These are phyloP conservation scores for Eucalyptus cloeziana DNA, from an alignment of 345 rosid species.

Conservation along the genomic window DNA sequence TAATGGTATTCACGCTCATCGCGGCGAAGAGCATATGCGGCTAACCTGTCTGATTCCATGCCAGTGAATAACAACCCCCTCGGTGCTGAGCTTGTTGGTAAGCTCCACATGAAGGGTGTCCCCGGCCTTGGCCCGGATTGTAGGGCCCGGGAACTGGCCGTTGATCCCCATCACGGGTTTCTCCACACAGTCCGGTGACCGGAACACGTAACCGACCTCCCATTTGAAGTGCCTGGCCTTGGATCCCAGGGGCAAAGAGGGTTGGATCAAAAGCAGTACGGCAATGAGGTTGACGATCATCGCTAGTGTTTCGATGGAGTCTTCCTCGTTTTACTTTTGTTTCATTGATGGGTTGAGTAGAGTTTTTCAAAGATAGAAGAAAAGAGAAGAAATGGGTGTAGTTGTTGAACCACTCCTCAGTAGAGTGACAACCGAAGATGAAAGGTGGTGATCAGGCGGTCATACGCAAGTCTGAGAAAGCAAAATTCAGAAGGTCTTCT, in stretches of 20 bases:
- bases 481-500: not conserved
- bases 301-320: not conserved
- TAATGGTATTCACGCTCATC: not conserved
- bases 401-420: not conserved
- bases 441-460: not conserved
- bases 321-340: not conserved
- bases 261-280: not conserved
- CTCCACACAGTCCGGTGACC: conserved; percentile 73
- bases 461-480: not conserved
- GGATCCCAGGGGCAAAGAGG: not conserved
- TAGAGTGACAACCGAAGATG: not conserved
- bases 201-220: conserved; percentile 49
- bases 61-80: conserved; percentile 89
- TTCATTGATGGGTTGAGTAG: not conserved
- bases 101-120: conserved; percentile 50
- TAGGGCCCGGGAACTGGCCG: conserved; percentile 85
- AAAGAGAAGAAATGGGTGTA: not conserved
- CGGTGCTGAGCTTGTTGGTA: conserved; percentile 55
- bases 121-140: conserved; percentile 47
- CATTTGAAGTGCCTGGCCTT: conserved; percentile 31
- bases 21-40: not conserved
- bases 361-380: not conserved
- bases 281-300: not conserved
- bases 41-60: conserved; percentile 85
- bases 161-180: conserved; percentile 58